Evolutionary conservation across 352 stramenopile genomes (phyloP), one percentile per base, ranked within the genome.

Genomic region (Globisporangium uncinulatum): DNA sequence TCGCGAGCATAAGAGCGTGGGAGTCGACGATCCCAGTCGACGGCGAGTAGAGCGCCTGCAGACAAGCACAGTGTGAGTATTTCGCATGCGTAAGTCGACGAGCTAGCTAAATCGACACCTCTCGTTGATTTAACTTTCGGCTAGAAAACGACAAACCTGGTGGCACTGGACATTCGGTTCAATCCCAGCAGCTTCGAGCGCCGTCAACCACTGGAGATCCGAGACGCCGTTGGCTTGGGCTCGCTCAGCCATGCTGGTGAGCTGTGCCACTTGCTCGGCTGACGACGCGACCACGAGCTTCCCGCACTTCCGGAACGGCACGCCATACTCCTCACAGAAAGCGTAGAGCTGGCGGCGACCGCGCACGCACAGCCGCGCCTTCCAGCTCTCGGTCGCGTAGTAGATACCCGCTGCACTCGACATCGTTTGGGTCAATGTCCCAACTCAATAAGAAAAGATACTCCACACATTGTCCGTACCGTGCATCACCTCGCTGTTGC

Each of bases 401-500:
- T 99, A 99, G 21, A 99, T 92, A 1, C 83, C 83, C 41, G 80
- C 79, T 89, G 36, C 36, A 29, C 24, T 29, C 24, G 24, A 29
- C 24, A 29, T 29, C 24, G 24, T 29, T 29, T 1, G 24, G 24
- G 24, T 29, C 24, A 29, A 29, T 29, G 24, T 29, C 4, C 24
- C 24, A 29, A 1, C 4, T 4, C 24, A 29, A 4, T 1, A 29
- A 29, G 24, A 29, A 29, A 29, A 29, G 24, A 29, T 29, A 29
- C 24, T 1, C 24, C 24, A 29, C 24, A 29, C 24, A 29, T 29
- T 1, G 15, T 14, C 62, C 62, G 10, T 54, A 91, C 80, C 93
- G 69, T 99, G 97, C 32, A 99, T 89, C 17, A 99, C 96, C 66
- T 98, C 92, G 51, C 87, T 98, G 66, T 98, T 99, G 39, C 96